Evolutionary conservation across 2,329 filamentous ascomycete genomes (phyloP).

Genomic region (Thielaviopsis ethacetica): DNA sequence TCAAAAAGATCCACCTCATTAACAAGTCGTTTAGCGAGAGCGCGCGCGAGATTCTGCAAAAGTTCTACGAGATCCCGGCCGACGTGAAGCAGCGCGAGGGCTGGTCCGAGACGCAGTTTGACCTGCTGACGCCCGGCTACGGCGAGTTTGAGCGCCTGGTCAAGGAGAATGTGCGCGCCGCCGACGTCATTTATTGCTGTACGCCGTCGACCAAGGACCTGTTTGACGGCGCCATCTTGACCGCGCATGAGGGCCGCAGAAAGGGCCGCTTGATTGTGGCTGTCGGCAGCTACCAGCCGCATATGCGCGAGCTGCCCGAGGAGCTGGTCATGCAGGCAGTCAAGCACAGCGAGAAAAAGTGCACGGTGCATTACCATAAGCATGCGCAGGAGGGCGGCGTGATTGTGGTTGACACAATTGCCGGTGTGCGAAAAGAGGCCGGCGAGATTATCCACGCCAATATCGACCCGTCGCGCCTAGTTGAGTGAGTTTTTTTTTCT

Average conservation of each 20-base stretch:
- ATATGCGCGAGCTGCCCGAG: conserved; percentile 73
- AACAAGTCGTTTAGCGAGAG: conserved; percentile 53
- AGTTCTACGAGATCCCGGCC: conserved; percentile 27
- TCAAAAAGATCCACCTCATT: conserved; percentile 69
- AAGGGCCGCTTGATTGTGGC: conserved; percentile 59
- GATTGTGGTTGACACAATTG: conserved; percentile 59
- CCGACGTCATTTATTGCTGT: conserved; percentile 78
- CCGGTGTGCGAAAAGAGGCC: conserved; percentile 65
- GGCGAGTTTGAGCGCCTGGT: conserved; percentile 50
- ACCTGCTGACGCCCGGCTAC: conserved; percentile 51
- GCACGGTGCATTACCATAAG: conserved; percentile 46
- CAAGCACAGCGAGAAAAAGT: conserved; percentile 24
- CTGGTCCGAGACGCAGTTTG: conserved; percentile 51
- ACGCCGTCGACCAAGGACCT: conserved; percentile 60
- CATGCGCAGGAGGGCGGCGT: conserved; percentile 47
- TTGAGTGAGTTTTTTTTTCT: conserved; percentile 41
- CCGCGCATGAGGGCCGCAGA: conserved; percentile 49
- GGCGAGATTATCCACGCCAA: conserved; percentile 74
- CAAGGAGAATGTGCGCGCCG: conserved; percentile 51
- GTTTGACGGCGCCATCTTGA: conserved; percentile 59
- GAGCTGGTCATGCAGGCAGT: conserved; percentile 53
- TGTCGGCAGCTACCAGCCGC: conserved; percentile 49
- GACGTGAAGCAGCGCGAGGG: conserved; percentile 39
- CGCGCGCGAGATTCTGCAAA: conserved; percentile 33
- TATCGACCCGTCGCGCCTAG: conserved; percentile 56